Evolutionary conservation across 2,329 filamentous ascomycete species (phyloP).

Genomic region (Endocalyx cinctus): DNA sequence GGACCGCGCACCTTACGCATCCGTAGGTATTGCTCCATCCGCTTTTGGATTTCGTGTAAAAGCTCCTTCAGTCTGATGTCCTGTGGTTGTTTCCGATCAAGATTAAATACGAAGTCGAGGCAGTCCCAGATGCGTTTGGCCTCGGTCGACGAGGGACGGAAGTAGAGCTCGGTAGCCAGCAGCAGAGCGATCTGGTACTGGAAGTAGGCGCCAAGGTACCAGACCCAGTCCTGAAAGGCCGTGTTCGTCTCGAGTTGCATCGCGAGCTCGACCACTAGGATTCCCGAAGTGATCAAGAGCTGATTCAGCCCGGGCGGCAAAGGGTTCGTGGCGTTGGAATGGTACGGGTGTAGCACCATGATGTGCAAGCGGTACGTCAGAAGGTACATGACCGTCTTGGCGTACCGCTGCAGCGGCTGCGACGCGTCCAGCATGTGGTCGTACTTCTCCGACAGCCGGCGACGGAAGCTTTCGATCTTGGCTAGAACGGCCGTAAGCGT

Average conservation of each 20-base stretch:
- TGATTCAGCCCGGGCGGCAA: slow-evolving; percentile 60
- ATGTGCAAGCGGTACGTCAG: slow-evolving; percentile 60
- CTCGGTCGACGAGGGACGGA: slow-evolving; percentile 50
- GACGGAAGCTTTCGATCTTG: slow-evolving; percentile 65
- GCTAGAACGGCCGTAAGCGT: slow-evolving; percentile 60
- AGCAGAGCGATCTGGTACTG: slow-evolving; percentile 69
- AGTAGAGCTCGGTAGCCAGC: slow-evolving; percentile 63
- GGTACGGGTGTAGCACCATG: slow-evolving; percentile 65
- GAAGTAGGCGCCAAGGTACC: slow-evolving; percentile 68
- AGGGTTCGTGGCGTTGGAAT: slow-evolving; percentile 39
- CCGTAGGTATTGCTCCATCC: slow-evolving; percentile 54
- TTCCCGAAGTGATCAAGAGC: slow-evolving; percentile 59
- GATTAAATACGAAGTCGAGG: slow-evolving; percentile 67
- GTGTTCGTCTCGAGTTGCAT: slow-evolving; percentile 41
- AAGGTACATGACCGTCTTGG: slow-evolving; percentile 60
- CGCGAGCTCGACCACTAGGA: slow-evolving; percentile 44
- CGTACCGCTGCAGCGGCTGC: slow-evolving; percentile 58
- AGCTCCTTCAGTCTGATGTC: slow-evolving; percentile 57
- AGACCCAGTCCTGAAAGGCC: slow-evolving; percentile 55
- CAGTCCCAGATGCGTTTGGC: slow-evolving; percentile 65
- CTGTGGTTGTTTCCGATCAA: slow-evolving; percentile 46
- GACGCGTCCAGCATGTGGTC: slow-evolving; percentile 55
- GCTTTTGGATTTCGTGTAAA: slow-evolving; percentile 57
- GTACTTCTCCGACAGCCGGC: slow-evolving; percentile 61
- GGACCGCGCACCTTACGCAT: slow-evolving; percentile 53